Evolutionary conservation across 1,284 basidiomycete species (phyloP).

Genomic region (Omphalotus olearius): DNA sequence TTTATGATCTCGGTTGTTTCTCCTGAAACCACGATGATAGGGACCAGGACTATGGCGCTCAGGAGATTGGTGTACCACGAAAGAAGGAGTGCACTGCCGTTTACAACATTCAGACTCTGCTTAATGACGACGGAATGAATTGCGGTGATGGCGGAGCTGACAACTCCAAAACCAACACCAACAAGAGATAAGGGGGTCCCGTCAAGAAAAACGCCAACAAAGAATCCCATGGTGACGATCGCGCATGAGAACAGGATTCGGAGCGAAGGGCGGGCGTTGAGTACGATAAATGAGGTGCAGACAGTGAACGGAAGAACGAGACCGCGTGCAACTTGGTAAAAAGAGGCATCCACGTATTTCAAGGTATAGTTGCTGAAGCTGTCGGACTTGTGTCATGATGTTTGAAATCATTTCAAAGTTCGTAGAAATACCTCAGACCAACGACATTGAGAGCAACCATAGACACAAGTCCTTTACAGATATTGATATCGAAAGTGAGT

Average conservation of each 20-base stretch:
- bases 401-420: not conserved
- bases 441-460: conserved; percentile 74
- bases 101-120: conserved; percentile 67
- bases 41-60: conserved; percentile 62
- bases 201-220: conserved; percentile 80
- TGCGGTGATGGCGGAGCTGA: conserved; percentile 75
- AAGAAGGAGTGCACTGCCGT: conserved; percentile 73
- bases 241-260: conserved; percentile 67
- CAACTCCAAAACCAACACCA: conserved; percentile 73
- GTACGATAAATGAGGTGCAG: conserved; percentile 66
- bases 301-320: conserved; percentile 86
- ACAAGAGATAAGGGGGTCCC: conserved; percentile 53
- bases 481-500: conserved; percentile 52
- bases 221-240: conserved; percentile 80
- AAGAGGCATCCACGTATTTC: conserved; percentile 89
- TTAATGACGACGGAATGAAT: conserved; percentile 87
- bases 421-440: conserved; percentile 60
- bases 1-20: conserved; percentile 60
- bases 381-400: conserved; percentile 8
- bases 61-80: conserved; percentile 85
- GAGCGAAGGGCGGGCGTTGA: conserved; percentile 69
- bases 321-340: conserved; percentile 88
- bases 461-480: conserved; percentile 69
- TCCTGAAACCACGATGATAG: conserved; percentile 65
- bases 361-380: conserved; percentile 89